These are phyloP conservation scores for Spergularia azorica DNA, from an alignment of 179 eudicot species.

Conservation along the genomic window DNA sequence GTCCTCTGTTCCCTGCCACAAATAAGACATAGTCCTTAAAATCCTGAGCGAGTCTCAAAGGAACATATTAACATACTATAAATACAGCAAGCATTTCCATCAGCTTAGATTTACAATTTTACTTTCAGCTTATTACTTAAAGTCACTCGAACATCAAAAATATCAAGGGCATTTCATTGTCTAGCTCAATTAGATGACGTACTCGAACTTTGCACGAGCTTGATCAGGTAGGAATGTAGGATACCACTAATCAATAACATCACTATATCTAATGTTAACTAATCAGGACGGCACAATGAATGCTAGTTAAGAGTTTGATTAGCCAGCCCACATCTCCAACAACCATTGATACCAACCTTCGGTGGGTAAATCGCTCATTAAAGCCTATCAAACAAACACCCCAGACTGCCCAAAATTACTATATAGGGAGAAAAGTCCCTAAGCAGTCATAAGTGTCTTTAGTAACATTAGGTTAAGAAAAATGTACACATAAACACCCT, in stretches of 20 bases:
- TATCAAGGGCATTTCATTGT: background rate
- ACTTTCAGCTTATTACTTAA: background rate
- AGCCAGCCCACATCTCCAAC: background rate
- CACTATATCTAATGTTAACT: background rate
- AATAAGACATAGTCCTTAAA: background rate
- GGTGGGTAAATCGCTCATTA: too few relatives aligned
- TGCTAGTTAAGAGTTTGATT: too few relatives aligned
- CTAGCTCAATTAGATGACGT: background rate
- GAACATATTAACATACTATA: background rate
- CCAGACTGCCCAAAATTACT: too few relatives aligned
- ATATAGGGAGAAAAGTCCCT: too few relatives aligned
- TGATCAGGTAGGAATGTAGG: background rate
- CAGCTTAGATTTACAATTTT: background rate
- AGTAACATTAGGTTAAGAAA: too few relatives aligned
- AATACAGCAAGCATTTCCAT: background rate
- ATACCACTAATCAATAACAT: background rate
- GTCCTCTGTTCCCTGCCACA: slow-evolving; percentile 76
- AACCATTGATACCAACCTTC: background rate
- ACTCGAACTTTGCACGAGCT: background rate
- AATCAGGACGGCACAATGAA: too few relatives aligned
- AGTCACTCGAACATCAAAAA: background rate
- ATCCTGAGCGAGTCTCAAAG: background rate
- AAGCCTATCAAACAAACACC: too few relatives aligned
- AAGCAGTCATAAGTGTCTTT: too few relatives aligned
- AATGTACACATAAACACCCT: too few relatives aligned